These are phyloP conservation scores for Lactarius evosmus DNA, from an alignment of 768 basidiomycete species.

Conservation along the genomic window DNA sequence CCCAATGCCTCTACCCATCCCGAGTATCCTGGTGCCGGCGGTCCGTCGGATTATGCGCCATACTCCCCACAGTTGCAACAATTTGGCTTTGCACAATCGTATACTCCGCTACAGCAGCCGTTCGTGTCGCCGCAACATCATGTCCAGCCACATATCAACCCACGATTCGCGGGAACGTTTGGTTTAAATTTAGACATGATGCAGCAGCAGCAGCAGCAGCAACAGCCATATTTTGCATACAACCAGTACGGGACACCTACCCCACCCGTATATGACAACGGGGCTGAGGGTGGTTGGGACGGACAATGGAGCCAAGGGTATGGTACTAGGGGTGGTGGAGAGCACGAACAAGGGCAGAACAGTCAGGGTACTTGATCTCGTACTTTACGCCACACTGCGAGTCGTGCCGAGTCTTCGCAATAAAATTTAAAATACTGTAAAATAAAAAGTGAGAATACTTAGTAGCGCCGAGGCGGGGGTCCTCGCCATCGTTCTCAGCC, in stretches of 20 bases:
- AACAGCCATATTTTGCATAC: constrained; percentile 19
- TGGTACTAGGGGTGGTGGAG: background rate
- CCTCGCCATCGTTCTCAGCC: constrained; percentile 2
- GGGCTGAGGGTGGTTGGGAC: constrained; percentile 12
- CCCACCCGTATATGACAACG: constrained; percentile 5
- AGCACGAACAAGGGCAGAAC: constrained; percentile 3
- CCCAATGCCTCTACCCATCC: constrained; percentile 29
- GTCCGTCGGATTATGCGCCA: constrained; percentile 23
- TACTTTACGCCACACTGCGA: constrained; percentile 5
- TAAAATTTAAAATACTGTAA: background rate
- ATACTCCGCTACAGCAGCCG: constrained; percentile 14
- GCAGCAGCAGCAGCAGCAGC: constrained; percentile 17
- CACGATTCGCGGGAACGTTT: constrained; percentile 67
- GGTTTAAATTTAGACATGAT: constrained; percentile 44
- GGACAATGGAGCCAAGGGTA: constrained; percentile 15
- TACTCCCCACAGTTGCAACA: constrained; percentile 14
- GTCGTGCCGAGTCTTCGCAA: background rate
- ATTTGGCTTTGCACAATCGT: constrained; percentile 22
- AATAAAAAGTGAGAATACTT: background rate
- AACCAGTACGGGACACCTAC: constrained; percentile 11
- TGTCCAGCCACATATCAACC: constrained; percentile 84
- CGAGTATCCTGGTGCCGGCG: constrained; percentile 6
- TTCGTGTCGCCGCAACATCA: constrained; percentile 30
- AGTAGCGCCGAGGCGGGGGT: background rate
- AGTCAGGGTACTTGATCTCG: constrained; percentile 5